These are phyloP conservation scores for Bipolaris victoriae DNA, from an alignment of 2,329 filamentous ascomycete species.

Conservation along the genomic window DNA sequence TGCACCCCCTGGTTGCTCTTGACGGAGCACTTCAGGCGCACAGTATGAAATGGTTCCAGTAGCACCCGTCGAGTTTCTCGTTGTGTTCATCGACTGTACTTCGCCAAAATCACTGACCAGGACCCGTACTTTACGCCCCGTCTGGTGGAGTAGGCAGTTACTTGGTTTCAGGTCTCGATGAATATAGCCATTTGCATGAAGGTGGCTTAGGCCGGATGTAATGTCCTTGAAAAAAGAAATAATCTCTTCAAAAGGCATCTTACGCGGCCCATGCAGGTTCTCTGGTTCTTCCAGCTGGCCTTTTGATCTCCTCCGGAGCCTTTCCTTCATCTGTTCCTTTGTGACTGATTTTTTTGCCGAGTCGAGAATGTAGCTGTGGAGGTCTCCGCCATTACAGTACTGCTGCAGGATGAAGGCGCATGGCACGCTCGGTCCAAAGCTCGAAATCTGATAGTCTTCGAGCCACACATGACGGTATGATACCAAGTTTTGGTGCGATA, in stretches of 20 bases:
- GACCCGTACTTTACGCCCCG: constrained; percentile 73
- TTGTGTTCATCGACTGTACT: constrained; percentile 82
- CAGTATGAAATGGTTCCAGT: constrained; percentile 98
- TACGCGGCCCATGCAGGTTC: constrained; percentile 59
- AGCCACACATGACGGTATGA: constrained; percentile 98
- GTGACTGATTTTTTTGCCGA: constrained; percentile 66
- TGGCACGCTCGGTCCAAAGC: constrained; percentile 86
- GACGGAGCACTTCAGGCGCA: constrained; percentile 86
- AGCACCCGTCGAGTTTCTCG: constrained; percentile 86
- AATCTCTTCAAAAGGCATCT: constrained; percentile 83
- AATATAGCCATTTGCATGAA: constrained; percentile 91
- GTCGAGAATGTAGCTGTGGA: constrained; percentile 85
- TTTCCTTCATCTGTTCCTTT: constrained; percentile 86
- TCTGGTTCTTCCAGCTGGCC: constrained; percentile 71
- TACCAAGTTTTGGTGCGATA: constrained; percentile 93
- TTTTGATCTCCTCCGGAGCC: constrained; percentile 80
- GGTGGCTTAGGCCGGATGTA: constrained; percentile 85
- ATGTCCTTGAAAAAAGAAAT: constrained; percentile 97
- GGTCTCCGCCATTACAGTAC: constrained; percentile 92
- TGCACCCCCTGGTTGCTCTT: constrained; percentile 66
- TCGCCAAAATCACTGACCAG: constrained; percentile 98
- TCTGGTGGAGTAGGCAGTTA: constrained; percentile 87
- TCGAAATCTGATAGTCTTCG: constrained; percentile 82
- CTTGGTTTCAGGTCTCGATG: constrained; percentile 95
- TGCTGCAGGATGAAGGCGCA: constrained; percentile 98